Percentiles rank a stretch among this genome's conserved stretches.
phyloP scores from a whole-genome alignment of 768 basidiomycete genomes.

The Lentinula raphanica region DNA sequence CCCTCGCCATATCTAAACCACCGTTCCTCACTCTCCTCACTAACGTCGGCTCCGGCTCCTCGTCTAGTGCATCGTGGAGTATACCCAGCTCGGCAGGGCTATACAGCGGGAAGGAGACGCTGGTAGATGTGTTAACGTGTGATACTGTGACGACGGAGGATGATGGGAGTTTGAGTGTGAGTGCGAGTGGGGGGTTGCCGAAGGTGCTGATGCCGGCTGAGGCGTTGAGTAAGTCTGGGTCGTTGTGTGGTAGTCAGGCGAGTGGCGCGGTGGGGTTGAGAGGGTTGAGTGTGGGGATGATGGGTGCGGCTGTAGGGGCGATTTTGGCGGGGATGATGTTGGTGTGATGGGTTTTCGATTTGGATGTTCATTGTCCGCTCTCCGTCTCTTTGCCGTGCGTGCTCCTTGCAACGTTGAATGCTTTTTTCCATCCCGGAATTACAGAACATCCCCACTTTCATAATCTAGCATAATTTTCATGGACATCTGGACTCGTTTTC shows the following conservation, averaged over 20 bases:
- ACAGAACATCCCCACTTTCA: too few relatives aligned
- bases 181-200: conserved; percentile 40
- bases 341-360: background rate
- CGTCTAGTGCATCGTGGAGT: conserved; percentile 17
- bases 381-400: too few relatives aligned
- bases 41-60: conserved; percentile 36
- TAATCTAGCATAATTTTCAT: too few relatives aligned
- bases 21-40: conserved; percentile 54
- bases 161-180: conserved; percentile 36
- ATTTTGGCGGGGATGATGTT: background rate
- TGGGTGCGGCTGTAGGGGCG: conserved; percentile 6
- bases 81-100: conserved; percentile 31
- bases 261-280: background rate
- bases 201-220: conserved; percentile 25
- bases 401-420: too few relatives aligned
- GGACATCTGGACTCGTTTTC: too few relatives aligned
- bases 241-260: conserved; percentile 13
- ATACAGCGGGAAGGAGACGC: conserved; percentile 34
- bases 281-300: background rate
- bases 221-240: conserved; percentile 15
- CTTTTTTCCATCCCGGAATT: too few relatives aligned
- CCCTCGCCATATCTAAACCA: conserved; percentile 47
- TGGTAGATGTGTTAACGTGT: conserved; percentile 55
- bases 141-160: conserved; percentile 27
- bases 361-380: too few relatives aligned